These are phyloP conservation scores for Chalaropsis thielavioides DNA, from an alignment of 2,329 filamentous ascomycete genomes.

Conservation along the genomic window DNA sequence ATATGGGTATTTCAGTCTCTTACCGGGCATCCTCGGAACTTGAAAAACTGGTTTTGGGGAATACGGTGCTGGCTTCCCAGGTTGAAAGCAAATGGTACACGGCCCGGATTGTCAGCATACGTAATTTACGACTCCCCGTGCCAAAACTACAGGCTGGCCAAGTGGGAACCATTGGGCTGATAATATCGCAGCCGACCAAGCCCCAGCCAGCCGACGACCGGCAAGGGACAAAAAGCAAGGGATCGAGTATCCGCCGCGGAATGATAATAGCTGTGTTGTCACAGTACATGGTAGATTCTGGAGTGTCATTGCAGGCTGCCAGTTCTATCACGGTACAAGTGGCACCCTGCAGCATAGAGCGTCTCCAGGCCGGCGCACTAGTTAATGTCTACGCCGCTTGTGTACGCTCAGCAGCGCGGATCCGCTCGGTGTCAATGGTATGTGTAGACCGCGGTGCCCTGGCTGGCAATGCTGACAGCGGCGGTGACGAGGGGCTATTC, in stretches of 20 bases:
- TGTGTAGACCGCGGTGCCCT: conserved; percentile 1
- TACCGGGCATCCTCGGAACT: conserved; percentile 41
- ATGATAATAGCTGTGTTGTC: conserved; percentile 63
- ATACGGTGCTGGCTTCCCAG: conserved; percentile 36
- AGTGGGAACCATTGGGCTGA: conserved; percentile 75
- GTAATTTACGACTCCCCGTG: conserved; percentile 75
- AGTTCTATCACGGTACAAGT: conserved; percentile 61
- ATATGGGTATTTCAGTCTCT: conserved; percentile 30
- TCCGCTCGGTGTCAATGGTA: conserved; percentile 40
- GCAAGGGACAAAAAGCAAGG: conserved; percentile 19
- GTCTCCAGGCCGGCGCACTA: conserved; percentile 50
- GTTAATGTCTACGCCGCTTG: conserved; percentile 81
- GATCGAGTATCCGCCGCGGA: conserved; percentile 51
- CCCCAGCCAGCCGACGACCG: conserved; percentile 20
- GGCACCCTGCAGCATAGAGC: conserved; percentile 43
- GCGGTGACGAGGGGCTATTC: conserved; percentile 10
- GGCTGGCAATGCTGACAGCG: background rate
- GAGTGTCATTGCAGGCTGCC: conserved; percentile 46
- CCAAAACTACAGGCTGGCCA: conserved; percentile 62
- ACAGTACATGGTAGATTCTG: conserved; percentile 41
- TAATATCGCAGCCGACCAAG: conserved; percentile 36
- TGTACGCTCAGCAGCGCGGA: conserved; percentile 64
- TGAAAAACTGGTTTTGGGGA: conserved; percentile 37
- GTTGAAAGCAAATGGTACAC: conserved; percentile 60
- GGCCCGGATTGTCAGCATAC: conserved; percentile 70